Conservation (phyloP, 768 basidiomycete genomes). For the Neoboletus brunneissimus region DNA sequence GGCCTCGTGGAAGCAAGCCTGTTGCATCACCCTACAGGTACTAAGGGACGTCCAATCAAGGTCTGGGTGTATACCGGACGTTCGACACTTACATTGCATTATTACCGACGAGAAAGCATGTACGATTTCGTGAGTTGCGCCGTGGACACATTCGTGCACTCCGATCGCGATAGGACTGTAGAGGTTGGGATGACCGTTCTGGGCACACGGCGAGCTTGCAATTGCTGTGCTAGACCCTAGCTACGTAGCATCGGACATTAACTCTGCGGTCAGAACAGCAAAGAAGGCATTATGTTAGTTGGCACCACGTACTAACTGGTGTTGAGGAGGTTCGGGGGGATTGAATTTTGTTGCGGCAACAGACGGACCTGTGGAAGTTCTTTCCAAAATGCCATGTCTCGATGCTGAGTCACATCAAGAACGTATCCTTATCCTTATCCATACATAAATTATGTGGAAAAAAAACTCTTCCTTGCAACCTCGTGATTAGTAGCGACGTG, state of each 20-base stretch:
- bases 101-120: background rate
- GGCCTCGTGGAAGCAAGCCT: background rate
- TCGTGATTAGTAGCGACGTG: slow-evolving; percentile 16
- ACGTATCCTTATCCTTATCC: slow-evolving; percentile 2
- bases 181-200: background rate
- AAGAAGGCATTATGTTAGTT: background rate
- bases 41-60: background rate
- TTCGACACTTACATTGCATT: slow-evolving; percentile 4
- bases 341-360: background rate
- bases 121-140: background rate
- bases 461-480: slow-evolving; percentile 11
- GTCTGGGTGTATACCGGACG: background rate
- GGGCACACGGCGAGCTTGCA: background rate
- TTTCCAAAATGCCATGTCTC: background rate
- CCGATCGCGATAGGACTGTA: background rate
- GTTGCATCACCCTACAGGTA: background rate
- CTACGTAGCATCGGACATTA: background rate
- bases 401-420: background rate
- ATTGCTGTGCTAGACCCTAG: slow-evolving; percentile 1
- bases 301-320: slow-evolving; percentile 4
- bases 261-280: background rate
- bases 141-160: background rate
- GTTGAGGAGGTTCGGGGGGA: background rate
- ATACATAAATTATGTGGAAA: slow-evolving; percentile 11
- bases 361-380: background rate